phyloP scores from a whole-genome alignment of 768 basidiomycete species.

The Panellus pusillus region DNA sequence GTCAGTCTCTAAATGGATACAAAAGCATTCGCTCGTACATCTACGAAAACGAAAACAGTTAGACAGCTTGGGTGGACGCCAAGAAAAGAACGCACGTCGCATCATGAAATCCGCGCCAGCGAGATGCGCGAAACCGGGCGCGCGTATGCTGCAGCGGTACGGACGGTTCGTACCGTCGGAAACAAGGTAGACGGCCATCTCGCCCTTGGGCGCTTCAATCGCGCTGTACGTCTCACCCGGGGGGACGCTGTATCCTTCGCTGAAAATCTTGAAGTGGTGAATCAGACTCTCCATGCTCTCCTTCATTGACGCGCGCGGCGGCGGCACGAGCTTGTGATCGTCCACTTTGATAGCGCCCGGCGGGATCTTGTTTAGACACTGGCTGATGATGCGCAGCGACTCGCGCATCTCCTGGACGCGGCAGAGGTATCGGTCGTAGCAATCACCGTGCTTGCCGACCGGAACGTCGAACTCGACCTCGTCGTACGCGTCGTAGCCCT shows the following conservation, averaged over 20 bases:
- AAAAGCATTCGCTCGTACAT: conserved; percentile 36
- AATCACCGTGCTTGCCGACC: conserved; percentile 96
- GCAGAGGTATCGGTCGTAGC: conserved; percentile 96
- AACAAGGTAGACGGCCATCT: conserved; percentile 98
- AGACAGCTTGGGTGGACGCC: conserved; percentile 5
- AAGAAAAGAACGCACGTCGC: conserved; percentile 62
- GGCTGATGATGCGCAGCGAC: conserved; percentile 83
- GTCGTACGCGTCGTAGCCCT: conserved; percentile 95
- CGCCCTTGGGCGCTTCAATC: conserved; percentile 98
- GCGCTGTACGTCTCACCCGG: conserved; percentile 95
- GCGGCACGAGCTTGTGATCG: conserved; percentile 96
- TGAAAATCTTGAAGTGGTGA: conserved; percentile 99
- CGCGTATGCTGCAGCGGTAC: conserved; percentile 96
- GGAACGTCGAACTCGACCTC: conserved; percentile 98
- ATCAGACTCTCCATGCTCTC: conserved; percentile 98
- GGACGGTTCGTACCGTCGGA: conserved; percentile 96
- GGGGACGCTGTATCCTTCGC: conserved; percentile 95
- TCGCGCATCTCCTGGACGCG: conserved; percentile 99
- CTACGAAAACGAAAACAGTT: conserved; percentile 29
- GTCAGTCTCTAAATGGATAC: conserved; percentile 21
- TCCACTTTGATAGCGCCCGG: conserved; percentile 91
- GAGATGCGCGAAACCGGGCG: conserved; percentile 94
- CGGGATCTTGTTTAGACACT: conserved; percentile 97
- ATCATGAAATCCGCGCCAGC: conserved; percentile 98
- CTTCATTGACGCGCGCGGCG: conserved; percentile 97